Evolutionary conservation across 2,329 filamentous ascomycete genomes (phyloP).

Genomic region (Penicillium sclerotiorum): DNA sequence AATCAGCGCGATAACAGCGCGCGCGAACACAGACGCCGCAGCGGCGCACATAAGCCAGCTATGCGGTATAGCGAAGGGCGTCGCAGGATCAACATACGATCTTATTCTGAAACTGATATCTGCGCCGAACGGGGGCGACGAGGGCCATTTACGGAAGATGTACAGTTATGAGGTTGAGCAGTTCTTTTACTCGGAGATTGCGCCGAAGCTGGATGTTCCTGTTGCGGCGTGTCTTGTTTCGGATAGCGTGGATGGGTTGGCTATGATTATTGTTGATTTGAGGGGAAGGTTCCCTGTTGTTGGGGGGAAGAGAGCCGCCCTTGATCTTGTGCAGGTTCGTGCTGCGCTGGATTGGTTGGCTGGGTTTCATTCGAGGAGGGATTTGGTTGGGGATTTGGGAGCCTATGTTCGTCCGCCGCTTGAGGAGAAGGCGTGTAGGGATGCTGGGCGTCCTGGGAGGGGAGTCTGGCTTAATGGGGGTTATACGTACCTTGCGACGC

Average conservation of each 20-base stretch:
- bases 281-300: slow-evolving; percentile 57
- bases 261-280: slow-evolving; percentile 63
- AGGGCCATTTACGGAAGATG: slow-evolving; percentile 67
- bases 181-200: slow-evolving; percentile 63
- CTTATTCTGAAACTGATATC: slow-evolving; percentile 64
- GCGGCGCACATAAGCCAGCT: slow-evolving; percentile 23
- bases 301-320: slow-evolving; percentile 41
- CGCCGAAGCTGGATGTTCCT: slow-evolving; percentile 52
- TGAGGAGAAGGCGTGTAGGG: slow-evolving; percentile 49
- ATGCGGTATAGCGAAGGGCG: slow-evolving; percentile 22
- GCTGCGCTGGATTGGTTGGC: slow-evolving; percentile 66
- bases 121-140: slow-evolving; percentile 56
- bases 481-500: slow-evolving; percentile 69
- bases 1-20: slow-evolving; percentile 59
- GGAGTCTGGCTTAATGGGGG: slow-evolving; percentile 67
- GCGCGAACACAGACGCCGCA: slow-evolving; percentile 29
- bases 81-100: slow-evolving; percentile 21
- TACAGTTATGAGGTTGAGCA: slow-evolving; percentile 69
- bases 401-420: slow-evolving; percentile 54
- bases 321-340: slow-evolving; percentile 53
- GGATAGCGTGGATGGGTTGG: slow-evolving; percentile 41
- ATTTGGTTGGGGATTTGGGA: slow-evolving; percentile 28
- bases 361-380: slow-evolving; percentile 60
- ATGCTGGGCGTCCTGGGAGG: slow-evolving; percentile 19
- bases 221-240: slow-evolving; percentile 57